phyloP scores from a whole-genome alignment of 768 basidiomycete genomes.

The Scleroderma citrinum region DNA sequence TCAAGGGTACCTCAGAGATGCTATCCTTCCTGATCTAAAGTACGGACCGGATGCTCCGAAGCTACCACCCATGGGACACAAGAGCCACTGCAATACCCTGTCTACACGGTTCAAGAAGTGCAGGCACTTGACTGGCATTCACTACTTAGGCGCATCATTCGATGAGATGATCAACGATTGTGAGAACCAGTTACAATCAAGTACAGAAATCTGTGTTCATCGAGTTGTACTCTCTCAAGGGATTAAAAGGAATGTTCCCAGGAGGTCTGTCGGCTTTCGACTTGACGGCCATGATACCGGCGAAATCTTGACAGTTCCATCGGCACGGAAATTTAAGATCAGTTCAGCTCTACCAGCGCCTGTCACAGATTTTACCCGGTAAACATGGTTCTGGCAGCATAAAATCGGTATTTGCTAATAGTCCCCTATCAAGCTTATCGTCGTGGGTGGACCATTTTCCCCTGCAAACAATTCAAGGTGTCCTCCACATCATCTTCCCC shows the following conservation, averaged over 20 bases:
- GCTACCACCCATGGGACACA: constrained; percentile 24
- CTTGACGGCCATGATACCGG: constrained; percentile 24
- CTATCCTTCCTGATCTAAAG: constrained; percentile 28
- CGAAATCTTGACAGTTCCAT: constrained; percentile 28
- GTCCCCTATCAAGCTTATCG: constrained; percentile 17
- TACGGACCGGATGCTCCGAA: constrained; percentile 14
- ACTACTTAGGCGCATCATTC: constrained; percentile 20
- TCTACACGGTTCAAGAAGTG: constrained; percentile 27
- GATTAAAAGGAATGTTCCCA: constrained; percentile 23
- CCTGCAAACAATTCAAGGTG: constrained; percentile 28
- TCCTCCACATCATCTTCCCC: constrained; percentile 41
- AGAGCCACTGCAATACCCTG: constrained; percentile 31
- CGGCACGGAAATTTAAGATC: constrained; percentile 25
- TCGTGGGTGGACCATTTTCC: constrained; percentile 30
- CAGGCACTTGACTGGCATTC: constrained; percentile 28
- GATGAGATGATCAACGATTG: constrained; percentile 26
- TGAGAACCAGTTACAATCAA: constrained; percentile 8
- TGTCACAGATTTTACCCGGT: constrained; percentile 30
- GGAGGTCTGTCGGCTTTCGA: constrained; percentile 20
- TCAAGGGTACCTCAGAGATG: constrained; percentile 30
- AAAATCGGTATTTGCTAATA: not conserved
- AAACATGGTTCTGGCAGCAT: not conserved
- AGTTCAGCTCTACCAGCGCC: constrained; percentile 19
- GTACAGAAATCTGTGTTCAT: not conserved
- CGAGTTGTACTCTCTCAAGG: constrained; percentile 13